Evolutionary conservation across 352 stramenopile species (phyloP).

Genomic region (Pythium scleroteichum): DNA sequence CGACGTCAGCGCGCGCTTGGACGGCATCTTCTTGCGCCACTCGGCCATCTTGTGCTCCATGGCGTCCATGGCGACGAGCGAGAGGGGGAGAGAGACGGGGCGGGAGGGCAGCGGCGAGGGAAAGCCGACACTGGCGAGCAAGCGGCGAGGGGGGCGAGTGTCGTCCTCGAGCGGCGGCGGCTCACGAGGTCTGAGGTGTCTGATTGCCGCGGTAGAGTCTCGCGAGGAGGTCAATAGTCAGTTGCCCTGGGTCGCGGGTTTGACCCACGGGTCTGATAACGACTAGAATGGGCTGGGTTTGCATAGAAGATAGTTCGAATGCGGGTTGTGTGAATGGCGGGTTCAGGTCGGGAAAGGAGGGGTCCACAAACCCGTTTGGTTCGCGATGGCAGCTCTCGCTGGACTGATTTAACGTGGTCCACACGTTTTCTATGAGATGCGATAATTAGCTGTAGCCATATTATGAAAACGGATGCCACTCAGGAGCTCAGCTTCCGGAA

Average conservation of each 20-base stretch:
- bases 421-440: conserved; percentile 1
- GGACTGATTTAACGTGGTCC: conserved; percentile 6
- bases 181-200: neutral
- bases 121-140: neutral
- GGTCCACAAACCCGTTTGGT: conserved; percentile 3
- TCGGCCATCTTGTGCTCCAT: conserved; percentile 74
- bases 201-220: neutral
- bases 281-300: neutral
- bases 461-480: neutral
- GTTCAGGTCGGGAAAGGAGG: too few relatives aligned
- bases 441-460: conserved; percentile 8
- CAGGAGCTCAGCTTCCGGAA: conserved; percentile 21
- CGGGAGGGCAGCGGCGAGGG: neutral
- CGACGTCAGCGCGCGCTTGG: conserved; percentile 63
- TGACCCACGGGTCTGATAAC: neutral
- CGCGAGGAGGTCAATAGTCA: conserved; percentile 1
- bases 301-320: too few relatives aligned
- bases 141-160: neutral
- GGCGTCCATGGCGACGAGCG: conserved; percentile 29
- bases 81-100: neutral
- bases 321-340: too few relatives aligned
- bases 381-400: neutral
- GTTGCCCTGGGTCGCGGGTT: conserved; percentile 2
- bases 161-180: neutral
- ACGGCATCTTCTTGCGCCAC: conserved; percentile 71